Evolutionary conservation across 108 stramenopile species (phyloP).

Genomic region (Skeletonema potamos): DNA sequence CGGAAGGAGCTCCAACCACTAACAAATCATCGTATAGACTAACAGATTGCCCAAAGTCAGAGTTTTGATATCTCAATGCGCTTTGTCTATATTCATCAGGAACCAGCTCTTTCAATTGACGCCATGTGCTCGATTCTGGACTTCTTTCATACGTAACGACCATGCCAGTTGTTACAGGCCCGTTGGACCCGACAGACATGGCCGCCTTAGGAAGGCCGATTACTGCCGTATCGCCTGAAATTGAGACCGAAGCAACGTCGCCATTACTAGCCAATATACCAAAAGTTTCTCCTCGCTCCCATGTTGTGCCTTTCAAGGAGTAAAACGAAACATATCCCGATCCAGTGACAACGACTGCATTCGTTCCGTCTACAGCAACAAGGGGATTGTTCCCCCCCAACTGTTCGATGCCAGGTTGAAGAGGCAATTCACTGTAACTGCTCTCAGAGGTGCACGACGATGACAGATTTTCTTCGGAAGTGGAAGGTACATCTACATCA

Average conservation of each 20-base stretch:
- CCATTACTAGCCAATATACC: slow-evolving; percentile 8
- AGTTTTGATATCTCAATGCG: not conserved
- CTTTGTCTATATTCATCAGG: slow-evolving; percentile 11
- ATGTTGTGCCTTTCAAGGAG: not conserved
- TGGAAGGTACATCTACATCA: not conserved
- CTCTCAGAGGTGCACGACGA: not conserved
- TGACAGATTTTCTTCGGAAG: not conserved
- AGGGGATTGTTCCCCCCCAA: slow-evolving; percentile 1
- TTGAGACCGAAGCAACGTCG: slow-evolving; percentile 7
- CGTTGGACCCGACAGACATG: not conserved
- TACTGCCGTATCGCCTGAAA: slow-evolving; percentile 17
- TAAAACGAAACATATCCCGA: slow-evolving; percentile 20
- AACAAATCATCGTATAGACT: slow-evolving; percentile 21
- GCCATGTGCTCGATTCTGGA: slow-evolving; percentile 3
- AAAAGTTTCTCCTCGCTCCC: slow-evolving; percentile 10
- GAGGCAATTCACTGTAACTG: not conserved
- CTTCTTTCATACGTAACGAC: slow-evolving; percentile 18
- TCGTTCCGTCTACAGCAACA: slow-evolving; percentile 15
- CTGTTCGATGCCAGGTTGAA: not conserved
- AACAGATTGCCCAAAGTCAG: slow-evolving; percentile 13
- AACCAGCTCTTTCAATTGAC: slow-evolving; percentile 4
- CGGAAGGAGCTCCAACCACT: slow-evolving; percentile 16
- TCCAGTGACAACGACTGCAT: slow-evolving; percentile 18
- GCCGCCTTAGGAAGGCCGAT: slow-evolving; percentile 12
- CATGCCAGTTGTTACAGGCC: slow-evolving; percentile 5